These are phyloP conservation scores for Fusarium mangiferae DNA, from an alignment of 2,329 filamentous ascomycete genomes.

Conservation along the genomic window DNA sequence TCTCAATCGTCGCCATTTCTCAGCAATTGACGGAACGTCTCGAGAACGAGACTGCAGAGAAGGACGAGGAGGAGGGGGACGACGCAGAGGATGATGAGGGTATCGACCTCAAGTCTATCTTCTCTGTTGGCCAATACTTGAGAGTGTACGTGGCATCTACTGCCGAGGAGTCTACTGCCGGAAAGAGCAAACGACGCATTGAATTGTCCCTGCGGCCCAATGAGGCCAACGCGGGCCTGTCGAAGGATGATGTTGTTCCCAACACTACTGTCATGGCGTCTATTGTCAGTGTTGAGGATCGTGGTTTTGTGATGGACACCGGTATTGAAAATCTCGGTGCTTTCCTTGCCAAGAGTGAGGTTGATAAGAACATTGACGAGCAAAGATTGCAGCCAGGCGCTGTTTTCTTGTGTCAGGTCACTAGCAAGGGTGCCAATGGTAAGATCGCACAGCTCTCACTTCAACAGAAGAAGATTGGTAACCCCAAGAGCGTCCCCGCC, in stretches of 20 bases:
- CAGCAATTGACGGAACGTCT: conserved; percentile 80
- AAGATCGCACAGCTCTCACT: conserved; percentile 90
- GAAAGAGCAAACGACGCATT: conserved; percentile 81
- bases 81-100: conserved; percentile 63
- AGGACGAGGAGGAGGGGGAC: conserved; percentile 66
- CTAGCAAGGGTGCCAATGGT: conserved; percentile 77
- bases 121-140: conserved; percentile 87
- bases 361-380: conserved; percentile 73
- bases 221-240: conserved; percentile 80
- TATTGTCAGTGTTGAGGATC: conserved; percentile 92
- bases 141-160: conserved; percentile 86
- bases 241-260: conserved; percentile 76
- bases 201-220: conserved; percentile 86
- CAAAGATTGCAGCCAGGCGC: conserved; percentile 81
- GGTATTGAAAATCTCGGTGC: conserved; percentile 79
- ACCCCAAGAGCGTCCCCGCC: conserved; percentile 71
- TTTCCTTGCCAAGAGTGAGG: conserved; percentile 86
- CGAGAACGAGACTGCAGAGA: conserved; percentile 69
- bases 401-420: conserved; percentile 85
- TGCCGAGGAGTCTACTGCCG: conserved; percentile 68
- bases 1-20: conserved; percentile 92
- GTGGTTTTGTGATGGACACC: conserved; percentile 93
- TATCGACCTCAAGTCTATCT: conserved; percentile 79
- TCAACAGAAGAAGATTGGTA: conserved; percentile 75
- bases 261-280: conserved; percentile 88